Conservation (phyloP, 805 yeast genomes). For the Wickerhamiella parazyma region DNA sequence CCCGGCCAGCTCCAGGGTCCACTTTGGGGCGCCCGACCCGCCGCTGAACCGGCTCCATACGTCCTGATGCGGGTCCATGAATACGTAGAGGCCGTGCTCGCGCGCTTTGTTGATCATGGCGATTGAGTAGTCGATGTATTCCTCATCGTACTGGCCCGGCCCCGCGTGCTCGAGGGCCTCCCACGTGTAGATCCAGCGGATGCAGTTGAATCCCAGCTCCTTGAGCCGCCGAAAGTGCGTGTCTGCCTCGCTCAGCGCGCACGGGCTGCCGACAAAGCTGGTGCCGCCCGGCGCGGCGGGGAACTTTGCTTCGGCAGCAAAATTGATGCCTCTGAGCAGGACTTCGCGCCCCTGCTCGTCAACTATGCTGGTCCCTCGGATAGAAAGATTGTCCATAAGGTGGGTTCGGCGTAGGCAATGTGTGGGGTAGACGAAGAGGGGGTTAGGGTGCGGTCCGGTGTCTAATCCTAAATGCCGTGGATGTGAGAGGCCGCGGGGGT, state of each 20-base stretch:
- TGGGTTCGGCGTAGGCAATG: neutral
- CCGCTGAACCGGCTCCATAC: slow-evolving; percentile 87
- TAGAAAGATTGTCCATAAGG: neutral
- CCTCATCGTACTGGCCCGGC: slow-evolving; percentile 70
- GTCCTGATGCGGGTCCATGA: slow-evolving; percentile 84
- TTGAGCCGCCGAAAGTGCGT: slow-evolving; percentile 56
- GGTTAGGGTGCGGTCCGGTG: neutral
- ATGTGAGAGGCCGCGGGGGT: no score
- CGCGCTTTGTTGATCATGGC: slow-evolving; percentile 40
- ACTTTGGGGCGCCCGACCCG: slow-evolving; percentile 86
- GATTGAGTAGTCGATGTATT: slow-evolving; percentile 56
- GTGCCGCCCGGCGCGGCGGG: slow-evolving; percentile 37
- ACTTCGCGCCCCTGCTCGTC: slow-evolving; percentile 43
- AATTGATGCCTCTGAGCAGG: slow-evolving; percentile 61
- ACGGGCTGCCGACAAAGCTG: slow-evolving; percentile 68
- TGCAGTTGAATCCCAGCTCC: slow-evolving; percentile 66
- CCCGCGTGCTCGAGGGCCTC: slow-evolving; percentile 83
- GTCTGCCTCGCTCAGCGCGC: slow-evolving; percentile 58
- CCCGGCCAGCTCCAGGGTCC: slow-evolving; percentile 90
- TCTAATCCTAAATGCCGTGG: no score
- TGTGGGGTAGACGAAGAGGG: slow-evolving; percentile 2
- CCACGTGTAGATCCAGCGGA: slow-evolving; percentile 76
- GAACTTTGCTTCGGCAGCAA: slow-evolving; percentile 59
- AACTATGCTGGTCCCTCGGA: neutral
- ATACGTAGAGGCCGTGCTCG: slow-evolving; percentile 57